Base-by-base conservation (phyloP, 2,329 filamentous ascomycete species). In the Neonectria faginata region DNA sequence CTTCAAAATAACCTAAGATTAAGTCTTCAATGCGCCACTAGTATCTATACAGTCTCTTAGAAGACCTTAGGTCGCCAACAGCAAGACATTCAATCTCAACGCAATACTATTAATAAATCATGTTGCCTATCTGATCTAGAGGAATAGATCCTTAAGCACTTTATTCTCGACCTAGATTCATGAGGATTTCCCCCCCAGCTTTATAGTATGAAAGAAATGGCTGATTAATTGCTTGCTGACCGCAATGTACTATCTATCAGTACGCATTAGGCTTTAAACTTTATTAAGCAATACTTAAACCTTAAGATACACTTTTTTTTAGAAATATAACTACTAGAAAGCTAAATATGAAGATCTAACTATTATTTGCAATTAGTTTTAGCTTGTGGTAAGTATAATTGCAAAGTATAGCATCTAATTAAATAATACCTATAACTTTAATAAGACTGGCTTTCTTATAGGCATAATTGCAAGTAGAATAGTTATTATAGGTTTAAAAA, bases 201-300 rank as follows among this genome's bases (percentile, higher is more conserved):
- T 48, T 62, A 58, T 54, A 22, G 56, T 54, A 44, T 47, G 62
- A 33, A 62, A 65, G 53, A 68, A 71, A 54, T n/a, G 60, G n/a
- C 33, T 57, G 10, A 70, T 70, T 60, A 33, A 67, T 47, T 31
- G 65, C 18, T 65, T 75, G 48, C 47, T n/a, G 60, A 68, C n/a
- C 68, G 68, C 57, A 62, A 67, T 52, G 66, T 44, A 53, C 52
- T 54, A 63, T 42, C 45, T 14, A 70, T 76, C 52, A 69, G 70
- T 20, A 64, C 60, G 47, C 57, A 60, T 53, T 77, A 65, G 70
- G 67, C 70, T 44, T 51, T 16, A 2, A 73, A 72, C 68, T 77
- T 77, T 52, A 61, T 77, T 31, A 70, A 72, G 57, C 70, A 68
- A 60, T 64, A 68, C 57, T 68, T 64, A 66, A 68, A 71, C 57